These are phyloP conservation scores for Zygotorulaspora sp. DNA, from an alignment of 805 yeast species.

Conservation along the genomic window DNA sequence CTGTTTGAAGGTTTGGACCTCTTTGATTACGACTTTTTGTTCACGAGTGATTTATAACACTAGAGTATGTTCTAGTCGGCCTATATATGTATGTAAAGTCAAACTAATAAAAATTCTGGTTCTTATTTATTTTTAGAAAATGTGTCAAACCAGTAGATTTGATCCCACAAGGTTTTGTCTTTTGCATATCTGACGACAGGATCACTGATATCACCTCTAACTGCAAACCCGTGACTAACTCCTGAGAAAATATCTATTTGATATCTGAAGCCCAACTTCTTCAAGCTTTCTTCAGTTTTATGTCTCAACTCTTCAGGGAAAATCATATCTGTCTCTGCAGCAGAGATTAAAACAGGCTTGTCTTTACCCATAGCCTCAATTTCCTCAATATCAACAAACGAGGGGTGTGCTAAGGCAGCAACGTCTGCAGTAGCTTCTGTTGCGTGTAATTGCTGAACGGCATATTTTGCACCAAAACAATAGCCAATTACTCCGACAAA, in stretches of 20 bases:
- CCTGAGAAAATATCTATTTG: constrained; percentile 60
- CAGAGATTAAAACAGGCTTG: constrained; percentile 62
- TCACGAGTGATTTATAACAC: constrained; percentile 22
- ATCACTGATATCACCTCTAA: constrained; percentile 62
- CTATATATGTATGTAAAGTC: too few species aligned
- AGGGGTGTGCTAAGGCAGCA: constrained; percentile 83
- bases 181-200: constrained; percentile 58
- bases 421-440: constrained; percentile 43
- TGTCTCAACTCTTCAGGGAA: constrained; percentile 64
- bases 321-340: constrained; percentile 64
- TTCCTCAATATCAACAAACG: constrained; percentile 63
- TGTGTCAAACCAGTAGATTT: constrained; percentile 32
- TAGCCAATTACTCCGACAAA: constrained; percentile 64
- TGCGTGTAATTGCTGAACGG: constrained; percentile 44
- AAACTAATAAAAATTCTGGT: too few species aligned
- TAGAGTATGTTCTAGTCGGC: too few species aligned
- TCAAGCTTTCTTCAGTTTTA: constrained; percentile 54
- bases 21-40: constrained; percentile 31
- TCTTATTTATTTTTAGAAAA: constrained; percentile 16
- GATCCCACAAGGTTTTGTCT: constrained; percentile 53
- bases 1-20: constrained; percentile 30
- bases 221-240: constrained; percentile 72
- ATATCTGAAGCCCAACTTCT: constrained; percentile 50
- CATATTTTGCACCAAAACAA: constrained; percentile 80
- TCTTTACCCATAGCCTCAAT: constrained; percentile 47